Conservation (phyloP, 495 filamentous ascomycete genomes). For the Neurospora sp. region DNA sequence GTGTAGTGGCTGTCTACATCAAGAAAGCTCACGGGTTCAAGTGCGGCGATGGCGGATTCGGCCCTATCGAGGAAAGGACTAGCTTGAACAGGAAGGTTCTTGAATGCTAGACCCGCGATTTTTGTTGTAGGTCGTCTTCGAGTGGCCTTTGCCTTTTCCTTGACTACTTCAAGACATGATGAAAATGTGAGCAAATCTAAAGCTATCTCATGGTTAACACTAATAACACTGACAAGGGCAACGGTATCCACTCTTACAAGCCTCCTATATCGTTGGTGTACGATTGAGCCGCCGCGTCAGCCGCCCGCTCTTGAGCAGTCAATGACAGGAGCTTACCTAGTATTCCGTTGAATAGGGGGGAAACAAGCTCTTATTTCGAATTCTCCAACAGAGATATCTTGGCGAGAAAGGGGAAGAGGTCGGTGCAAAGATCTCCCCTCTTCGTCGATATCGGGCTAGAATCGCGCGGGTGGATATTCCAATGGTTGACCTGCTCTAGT, state of each 20-base stretch:
- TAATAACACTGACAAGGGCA: neutral
- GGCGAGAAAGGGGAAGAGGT: no score
- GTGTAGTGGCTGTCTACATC: slow-evolving; percentile 55
- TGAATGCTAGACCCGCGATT: neutral
- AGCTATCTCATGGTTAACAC: neutral
- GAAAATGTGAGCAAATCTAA: neutral
- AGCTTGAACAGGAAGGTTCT: neutral
- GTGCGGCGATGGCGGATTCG: slow-evolving; percentile 50
- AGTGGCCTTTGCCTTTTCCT: no score
- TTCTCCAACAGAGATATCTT: no score
- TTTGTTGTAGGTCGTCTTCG: no score
- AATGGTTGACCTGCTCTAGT: neutral
- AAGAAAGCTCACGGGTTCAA: slow-evolving; percentile 56
- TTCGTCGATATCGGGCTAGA: neutral
- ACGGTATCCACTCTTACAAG: neutral
- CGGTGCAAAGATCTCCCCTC: no score
- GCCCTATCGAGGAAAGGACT: slow-evolving; percentile 36
- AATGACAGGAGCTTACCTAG: no score
- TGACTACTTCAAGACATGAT: neutral
- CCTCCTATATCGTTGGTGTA: no score
- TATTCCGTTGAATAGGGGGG: no score
- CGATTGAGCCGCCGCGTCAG: no score
- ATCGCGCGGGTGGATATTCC: neutral
- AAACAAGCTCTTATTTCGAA: no score
- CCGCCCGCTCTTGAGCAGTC: no score